Evolutionary conservation across 2,329 filamentous ascomycete species (phyloP), one percentile per base, ranked within the genome.

Genomic region (Lecanosticta acicola): DNA sequence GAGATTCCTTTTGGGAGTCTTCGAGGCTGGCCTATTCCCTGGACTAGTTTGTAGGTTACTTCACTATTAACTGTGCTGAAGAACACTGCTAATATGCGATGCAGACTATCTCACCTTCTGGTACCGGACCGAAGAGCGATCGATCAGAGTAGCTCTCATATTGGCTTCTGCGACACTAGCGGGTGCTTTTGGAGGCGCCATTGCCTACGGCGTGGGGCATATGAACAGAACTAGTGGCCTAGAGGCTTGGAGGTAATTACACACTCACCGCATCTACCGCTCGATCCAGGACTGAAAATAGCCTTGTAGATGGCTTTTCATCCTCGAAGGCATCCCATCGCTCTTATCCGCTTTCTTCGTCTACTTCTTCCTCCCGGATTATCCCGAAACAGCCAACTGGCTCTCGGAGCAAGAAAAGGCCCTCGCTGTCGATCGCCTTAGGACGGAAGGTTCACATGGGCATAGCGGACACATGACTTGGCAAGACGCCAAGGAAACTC

Each of bases 291-390:
- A 5, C 5, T n/a, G 16, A 7, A 8, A 35, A 35, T 35, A n/a
- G 11, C 5, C 33, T 14, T 35, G 11, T 14, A 48, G 48, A 24
- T 89, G 84, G 85, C 86, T 91, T 35, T 91, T 91, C 62, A 84
- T 89, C 45, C 67, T 87, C 1, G 61, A 62, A 45, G 58, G 59
- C n/a, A 18, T 57, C 4, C 54, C 53, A 3, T 78, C 75, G 7
- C 59, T 82, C 2, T 48, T 78, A 4, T 71, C 79, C 1, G 75
- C 76, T 0, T 55, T 75, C 2, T 56, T 77, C 4, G 73, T 77
- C 1, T 83, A 70, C 60, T 77, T 78, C 54, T 68, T 70, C 39
- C 61, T 80, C 8, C 75, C 75, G 0, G 73, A 79, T 51, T 71
- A 68, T 14, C 75, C 77, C 0, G 69, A 73, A 42, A 74, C 71